Conservation (phyloP, 2,329 filamentous ascomycete genomes). For the Phaeophleospora eucalypticola region DNA sequence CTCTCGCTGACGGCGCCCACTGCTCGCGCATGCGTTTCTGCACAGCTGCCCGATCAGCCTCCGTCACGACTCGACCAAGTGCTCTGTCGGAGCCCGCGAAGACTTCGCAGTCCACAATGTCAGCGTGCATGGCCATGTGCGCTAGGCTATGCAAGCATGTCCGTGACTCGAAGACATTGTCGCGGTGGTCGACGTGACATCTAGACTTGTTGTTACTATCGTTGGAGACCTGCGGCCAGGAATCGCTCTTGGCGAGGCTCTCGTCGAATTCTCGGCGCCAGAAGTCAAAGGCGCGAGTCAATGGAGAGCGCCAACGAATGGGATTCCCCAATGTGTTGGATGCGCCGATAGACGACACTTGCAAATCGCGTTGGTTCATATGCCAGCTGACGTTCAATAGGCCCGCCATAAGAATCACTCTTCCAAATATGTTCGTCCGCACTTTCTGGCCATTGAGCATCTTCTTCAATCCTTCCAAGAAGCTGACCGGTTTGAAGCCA, state of each 20-base stretch:
- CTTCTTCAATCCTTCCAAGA: constrained; percentile 84
- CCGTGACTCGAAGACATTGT: constrained; percentile 78
- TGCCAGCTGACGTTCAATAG: constrained; percentile 93
- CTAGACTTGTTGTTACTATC: constrained; percentile 22
- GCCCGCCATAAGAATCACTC: constrained; percentile 90
- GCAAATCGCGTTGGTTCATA: constrained; percentile 92
- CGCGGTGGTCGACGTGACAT: constrained; percentile 45
- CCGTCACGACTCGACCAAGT: constrained; percentile 78
- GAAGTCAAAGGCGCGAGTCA: constrained; percentile 84
- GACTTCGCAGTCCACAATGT: constrained; percentile 96
- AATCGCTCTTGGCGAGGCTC: constrained; percentile 58
- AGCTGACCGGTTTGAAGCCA: constrained; percentile 78
- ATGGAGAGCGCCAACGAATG: constrained; percentile 82
- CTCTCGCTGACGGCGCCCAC: constrained; percentile 86
- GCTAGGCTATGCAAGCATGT: constrained; percentile 89
- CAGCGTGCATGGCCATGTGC: constrained; percentile 96
- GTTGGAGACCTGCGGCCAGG: constrained; percentile 35
- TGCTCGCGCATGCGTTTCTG: constrained; percentile 78
- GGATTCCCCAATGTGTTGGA: constrained; percentile 75
- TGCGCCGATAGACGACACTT: constrained; percentile 82
- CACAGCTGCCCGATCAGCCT: constrained; percentile 73
- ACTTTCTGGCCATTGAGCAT: constrained; percentile 83
- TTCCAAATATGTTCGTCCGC: constrained; percentile 86
- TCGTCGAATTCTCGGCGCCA: constrained; percentile 93
- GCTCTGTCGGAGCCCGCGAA: constrained; percentile 83